Percentiles rank a stretch among this genome's conserved stretches.
Evolutionary conservation across 202 grass and related monocot species (phyloP).

Genomic region (Bolboschoenoplectus hybrid): DNA sequence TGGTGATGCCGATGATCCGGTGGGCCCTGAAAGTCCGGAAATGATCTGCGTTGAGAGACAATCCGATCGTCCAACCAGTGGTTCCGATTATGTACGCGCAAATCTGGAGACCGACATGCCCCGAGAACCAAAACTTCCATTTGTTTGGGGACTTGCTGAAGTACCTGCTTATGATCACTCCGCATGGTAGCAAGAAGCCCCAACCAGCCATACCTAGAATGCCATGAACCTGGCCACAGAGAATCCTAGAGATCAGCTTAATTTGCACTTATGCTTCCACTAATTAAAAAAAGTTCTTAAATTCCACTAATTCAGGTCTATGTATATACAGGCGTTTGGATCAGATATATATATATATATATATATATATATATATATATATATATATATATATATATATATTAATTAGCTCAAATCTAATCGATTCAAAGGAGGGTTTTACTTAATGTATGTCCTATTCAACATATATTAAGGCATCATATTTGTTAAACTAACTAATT

Average conservation of each 20-base stretch:
- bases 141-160: not conserved
- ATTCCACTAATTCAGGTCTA: not conserved
- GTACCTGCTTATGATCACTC: slow-evolving; percentile 11
- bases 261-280: not conserved
- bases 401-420: no score
- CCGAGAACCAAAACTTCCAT: not conserved
- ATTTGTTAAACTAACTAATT: no score
- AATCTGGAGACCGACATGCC: slow-evolving; percentile 15
- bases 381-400: not conserved
- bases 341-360: not conserved
- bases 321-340: not conserved
- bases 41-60: slow-evolving; percentile 16
- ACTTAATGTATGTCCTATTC: no score
- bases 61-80: not conserved
- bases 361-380: no score
- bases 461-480: no score
- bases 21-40: not conserved
- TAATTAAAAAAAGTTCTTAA: not conserved
- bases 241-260: not conserved
- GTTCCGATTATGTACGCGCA: slow-evolving; percentile 6
- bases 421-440: no score
- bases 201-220: not conserved
- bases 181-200: slow-evolving; percentile 22
- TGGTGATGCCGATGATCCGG: slow-evolving; percentile 5
- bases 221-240: slow-evolving; percentile 21